phyloP scores from a whole-genome alignment of 2,329 filamentous ascomycete species.

The Penicillium glabrum region DNA sequence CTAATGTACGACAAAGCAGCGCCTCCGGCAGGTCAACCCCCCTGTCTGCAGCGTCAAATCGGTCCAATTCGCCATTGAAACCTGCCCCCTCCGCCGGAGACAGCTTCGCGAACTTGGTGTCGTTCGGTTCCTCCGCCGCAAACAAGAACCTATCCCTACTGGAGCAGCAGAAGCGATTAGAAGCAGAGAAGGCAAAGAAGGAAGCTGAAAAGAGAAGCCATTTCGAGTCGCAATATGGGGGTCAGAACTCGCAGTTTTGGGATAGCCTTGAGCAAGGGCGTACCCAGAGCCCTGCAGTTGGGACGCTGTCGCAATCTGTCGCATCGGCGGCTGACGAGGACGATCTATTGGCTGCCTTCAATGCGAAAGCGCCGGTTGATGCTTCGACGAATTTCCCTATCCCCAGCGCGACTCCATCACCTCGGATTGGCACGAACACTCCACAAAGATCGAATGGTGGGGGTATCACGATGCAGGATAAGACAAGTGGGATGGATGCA shows the following conservation, averaged over 20 bases:
- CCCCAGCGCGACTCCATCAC: conserved; percentile 38
- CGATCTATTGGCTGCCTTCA: conserved; percentile 63
- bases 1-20: conserved; percentile 34
- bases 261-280: conserved; percentile 65
- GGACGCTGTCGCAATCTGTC: conserved; percentile 49
- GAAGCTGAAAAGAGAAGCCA: conserved; percentile 71
- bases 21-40: conserved; percentile 47
- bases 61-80: conserved; percentile 40
- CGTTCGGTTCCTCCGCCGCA: conserved; percentile 50
- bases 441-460: conserved; percentile 12
- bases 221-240: conserved; percentile 75
- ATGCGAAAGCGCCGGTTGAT: conserved; percentile 59
- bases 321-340: conserved; percentile 59
- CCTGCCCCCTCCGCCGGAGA: conserved; percentile 45
- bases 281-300: conserved; percentile 44
- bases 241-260: conserved; percentile 67
- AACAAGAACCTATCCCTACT: conserved; percentile 69
- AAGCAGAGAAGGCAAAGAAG: conserved; percentile 73
- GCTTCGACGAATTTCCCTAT: conserved; percentile 59
- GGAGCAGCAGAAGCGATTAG: conserved; percentile 67
- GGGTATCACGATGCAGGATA: conserved; percentile 18
- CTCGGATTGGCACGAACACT: conserved; percentile 19
- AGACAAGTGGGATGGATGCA: conserved; percentile 25
- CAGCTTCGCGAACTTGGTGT: conserved; percentile 65
- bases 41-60: conserved; percentile 31